Evolutionary conservation across 2,329 filamentous ascomycete species (phyloP), one percentile per base, ranked within the genome.

Genomic region (Arthrobotrys sphaeroides): DNA sequence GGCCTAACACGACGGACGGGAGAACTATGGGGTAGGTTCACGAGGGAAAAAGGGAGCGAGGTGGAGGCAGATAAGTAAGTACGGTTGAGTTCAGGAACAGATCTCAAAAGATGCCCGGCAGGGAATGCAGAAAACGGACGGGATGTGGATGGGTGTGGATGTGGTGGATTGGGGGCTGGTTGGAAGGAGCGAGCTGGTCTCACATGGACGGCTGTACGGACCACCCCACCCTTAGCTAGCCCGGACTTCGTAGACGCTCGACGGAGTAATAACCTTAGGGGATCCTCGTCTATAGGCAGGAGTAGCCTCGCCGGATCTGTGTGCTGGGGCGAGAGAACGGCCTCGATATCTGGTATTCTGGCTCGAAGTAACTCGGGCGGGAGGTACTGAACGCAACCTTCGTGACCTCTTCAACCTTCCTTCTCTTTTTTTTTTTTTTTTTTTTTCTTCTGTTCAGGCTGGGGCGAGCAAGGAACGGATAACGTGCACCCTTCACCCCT

Each of bases 51-150:
- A 53, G 40, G 72, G 47, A 57, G 72, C 67, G 57, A 72, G 49
- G 65, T 72, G 67, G 59, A 47, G 59, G 67, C 53, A 65, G 40
- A 65, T 72, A 47, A 49, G 67, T 61, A 65, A 28, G 59, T 72
- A 73, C 64, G 55, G 72, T 68, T 68, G 70, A 43, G 72, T 60
- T 75, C 72, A 75, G 72, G 72, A 69, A 75, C 72, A 65, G 47
- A 67, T 43, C 43, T 69, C 69, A 60, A 67, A 51, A 31, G 40
- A 59, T 53, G 51, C 51, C 57, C 42, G 62, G 43, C 59, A 73
- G 59, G 68, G 68, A 73, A 73, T 72, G 67, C 67, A 51, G 66
- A 47, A 66, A 66, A 73, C 43, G 69, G 53, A 73, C 26, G 49
- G 36, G 47, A 53, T 53, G 47, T 53, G 47, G 47, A 20, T 47